phyloP scores from a whole-genome alignment of 495 filamentous ascomycete species.

The Penicillium pulvis region DNA sequence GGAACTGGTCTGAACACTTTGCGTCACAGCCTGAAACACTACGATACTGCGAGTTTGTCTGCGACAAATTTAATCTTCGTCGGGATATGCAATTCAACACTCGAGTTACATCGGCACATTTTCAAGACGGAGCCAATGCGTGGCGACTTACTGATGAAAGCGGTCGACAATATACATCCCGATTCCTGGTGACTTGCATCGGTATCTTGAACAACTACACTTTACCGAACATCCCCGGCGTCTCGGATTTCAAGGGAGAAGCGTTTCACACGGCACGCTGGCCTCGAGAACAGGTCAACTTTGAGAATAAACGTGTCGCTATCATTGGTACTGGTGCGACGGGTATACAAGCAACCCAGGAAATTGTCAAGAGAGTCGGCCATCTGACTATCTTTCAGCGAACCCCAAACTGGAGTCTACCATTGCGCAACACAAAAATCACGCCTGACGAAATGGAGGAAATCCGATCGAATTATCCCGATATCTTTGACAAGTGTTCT shows the following conservation, averaged over 20 bases:
- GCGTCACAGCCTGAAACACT: slow-evolving; percentile 45
- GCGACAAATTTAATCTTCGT: slow-evolving; percentile 28
- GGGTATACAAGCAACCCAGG: slow-evolving; percentile 57
- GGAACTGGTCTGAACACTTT: slow-evolving; percentile 36
- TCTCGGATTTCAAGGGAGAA: slow-evolving; percentile 54
- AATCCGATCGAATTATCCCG: slow-evolving; percentile 39
- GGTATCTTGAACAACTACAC: slow-evolving; percentile 26
- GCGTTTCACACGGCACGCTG: slow-evolving; percentile 46
- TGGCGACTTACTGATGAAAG: slow-evolving; percentile 26
- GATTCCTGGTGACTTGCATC: slow-evolving; percentile 32
- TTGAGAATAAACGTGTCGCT: slow-evolving; percentile 51
- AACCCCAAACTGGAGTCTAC: slow-evolving; percentile 53
- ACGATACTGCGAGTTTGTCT: slow-evolving; percentile 26
- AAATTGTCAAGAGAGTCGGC: slow-evolving; percentile 37
- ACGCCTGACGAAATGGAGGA: slow-evolving; percentile 45
- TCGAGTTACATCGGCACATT: slow-evolving; percentile 23
- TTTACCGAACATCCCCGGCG: slow-evolving; percentile 47
- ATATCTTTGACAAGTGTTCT: slow-evolving; percentile 39
- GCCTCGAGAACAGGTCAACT: slow-evolving; percentile 37
- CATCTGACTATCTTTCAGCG: slow-evolving; percentile 55
- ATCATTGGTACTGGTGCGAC: slow-evolving; percentile 64
- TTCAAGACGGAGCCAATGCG: slow-evolving; percentile 14
- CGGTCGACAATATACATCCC: slow-evolving; percentile 16
- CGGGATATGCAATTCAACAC: slow-evolving; percentile 34
- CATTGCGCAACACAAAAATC: slow-evolving; percentile 49